Base-by-base conservation (phyloP, 495 filamentous ascomycete genomes). In the Evansstolkia leycettana region DNA sequence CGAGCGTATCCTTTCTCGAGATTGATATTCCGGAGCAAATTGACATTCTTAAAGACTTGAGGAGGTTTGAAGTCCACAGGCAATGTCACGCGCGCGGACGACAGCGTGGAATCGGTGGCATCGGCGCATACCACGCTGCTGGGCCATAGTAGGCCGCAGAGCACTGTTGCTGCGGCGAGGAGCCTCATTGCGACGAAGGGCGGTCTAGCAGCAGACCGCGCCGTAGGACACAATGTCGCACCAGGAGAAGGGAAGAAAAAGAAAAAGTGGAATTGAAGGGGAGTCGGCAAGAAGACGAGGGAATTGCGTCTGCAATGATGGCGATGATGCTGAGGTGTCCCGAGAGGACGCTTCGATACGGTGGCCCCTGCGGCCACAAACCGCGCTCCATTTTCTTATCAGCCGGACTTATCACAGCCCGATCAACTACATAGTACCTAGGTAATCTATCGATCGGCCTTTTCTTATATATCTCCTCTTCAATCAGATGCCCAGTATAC, bases 1-100 rank as follows among this genome's bases (percentile, higher is more conserved):
- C 84, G 80, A 14, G 75, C 75, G 49, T 89, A 96, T 40, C 75
- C 78, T 63, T 94, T 95, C 51, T 95, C 89, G 36, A 95, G 58
- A 48, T 93, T 94, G 46, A 87, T 78, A 37, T 82, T 79, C 40
- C 93, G 83, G 36, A 96, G 76, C 16, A 95, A 55, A 57, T 96
- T 96, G 45, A 72, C 69, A 58, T 96, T 93, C 57, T 85, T 83
- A 62, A 92, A 98, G 29, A 84, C 81, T 52, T 82, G 82, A 10
- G 86, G 77, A 25, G 89, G 88, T 58, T 74, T 86, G 69, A 94
- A 94, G 32, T 70, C 74, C 48, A 66, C 54, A 17, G 80, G 72
- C 12, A 87, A 31, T 38, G 26, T 19, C 37, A 34, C 19, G 24
- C 38, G 33, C 30, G 30, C 31, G 15, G 37, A 45, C 19, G 34